Conservation (phyloP, 495 filamentous ascomycete genomes). For the Neurospora pannonica region DNA sequence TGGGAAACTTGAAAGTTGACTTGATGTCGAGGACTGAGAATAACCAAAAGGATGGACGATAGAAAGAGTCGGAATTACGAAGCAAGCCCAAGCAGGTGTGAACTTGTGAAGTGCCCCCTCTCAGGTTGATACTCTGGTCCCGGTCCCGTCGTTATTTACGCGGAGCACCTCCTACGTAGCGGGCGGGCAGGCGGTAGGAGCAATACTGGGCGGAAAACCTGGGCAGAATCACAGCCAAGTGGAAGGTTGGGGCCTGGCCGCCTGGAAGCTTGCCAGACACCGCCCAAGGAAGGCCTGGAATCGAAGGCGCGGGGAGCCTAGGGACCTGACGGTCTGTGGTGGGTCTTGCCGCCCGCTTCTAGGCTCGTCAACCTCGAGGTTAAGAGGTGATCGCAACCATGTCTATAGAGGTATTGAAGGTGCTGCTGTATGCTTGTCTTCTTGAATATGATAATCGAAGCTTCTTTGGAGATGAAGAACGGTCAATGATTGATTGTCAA, state of each 20-base stretch:
- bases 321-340: not conserved
- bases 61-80: not conserved
- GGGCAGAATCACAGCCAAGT: not conserved
- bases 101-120: not conserved
- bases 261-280: not conserved
- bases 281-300: not conserved
- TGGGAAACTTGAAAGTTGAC: not conserved
- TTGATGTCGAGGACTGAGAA: not conserved
- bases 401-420: not conserved
- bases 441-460: not conserved
- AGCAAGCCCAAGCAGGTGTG: not conserved
- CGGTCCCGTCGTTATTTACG: not conserved
- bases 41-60: slow-evolving; percentile 1
- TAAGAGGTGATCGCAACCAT: not conserved
- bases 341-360: not conserved
- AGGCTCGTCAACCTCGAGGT: not conserved
- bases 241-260: not conserved
- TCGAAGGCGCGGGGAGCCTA: not conserved
- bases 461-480: not conserved
- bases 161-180: not conserved
- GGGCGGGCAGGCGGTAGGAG: not conserved
- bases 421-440: not conserved
- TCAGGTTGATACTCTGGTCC: not conserved
- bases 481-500: not conserved
- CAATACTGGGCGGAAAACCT: not conserved